Conservation (phyloP, 371 early-diverging fungal species). For the Rhizopus delemar region DNA sequence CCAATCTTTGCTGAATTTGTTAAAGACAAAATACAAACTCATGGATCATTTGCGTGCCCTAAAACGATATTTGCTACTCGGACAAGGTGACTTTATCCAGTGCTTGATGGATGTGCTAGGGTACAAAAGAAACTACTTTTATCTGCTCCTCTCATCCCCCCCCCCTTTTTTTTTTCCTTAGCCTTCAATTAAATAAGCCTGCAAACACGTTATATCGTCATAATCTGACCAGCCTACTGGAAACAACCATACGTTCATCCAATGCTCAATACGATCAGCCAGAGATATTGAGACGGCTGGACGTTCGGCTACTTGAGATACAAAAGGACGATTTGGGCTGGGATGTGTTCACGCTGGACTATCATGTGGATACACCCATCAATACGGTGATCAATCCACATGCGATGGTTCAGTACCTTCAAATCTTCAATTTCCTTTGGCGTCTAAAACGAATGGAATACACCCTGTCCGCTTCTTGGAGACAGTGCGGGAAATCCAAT, state of each 20-base stretch:
- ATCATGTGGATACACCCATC: slow-evolving; percentile 82
- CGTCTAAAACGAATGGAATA: slow-evolving; percentile 86
- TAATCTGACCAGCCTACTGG: slow-evolving; percentile 83
- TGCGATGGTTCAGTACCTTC: slow-evolving; percentile 80
- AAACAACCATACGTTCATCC: slow-evolving; percentile 85
- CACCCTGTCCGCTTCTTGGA: slow-evolving; percentile 76
- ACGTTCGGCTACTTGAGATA: slow-evolving; percentile 72
- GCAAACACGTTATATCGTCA: slow-evolving; percentile 82
- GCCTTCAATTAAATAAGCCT: slow-evolving; percentile 68
- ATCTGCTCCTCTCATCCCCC: neutral
- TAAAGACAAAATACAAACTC: slow-evolving; percentile 76
- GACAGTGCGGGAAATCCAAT: slow-evolving; percentile 70
- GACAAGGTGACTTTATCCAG: slow-evolving; percentile 94
- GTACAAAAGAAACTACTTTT: neutral
- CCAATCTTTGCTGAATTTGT: slow-evolving; percentile 67
- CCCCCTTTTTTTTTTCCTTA: slow-evolving; percentile 19
- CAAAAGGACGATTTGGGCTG: slow-evolving; percentile 82
- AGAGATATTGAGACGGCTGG: slow-evolving; percentile 75
- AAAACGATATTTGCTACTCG: slow-evolving; percentile 87
- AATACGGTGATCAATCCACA: slow-evolving; percentile 77
- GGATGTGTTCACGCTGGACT: slow-evolving; percentile 91
- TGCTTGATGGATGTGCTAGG: slow-evolving; percentile 73
- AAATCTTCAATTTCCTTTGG: slow-evolving; percentile 88
- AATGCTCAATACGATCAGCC: slow-evolving; percentile 88
- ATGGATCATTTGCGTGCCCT: slow-evolving; percentile 87